A percentile compares a stretch with the other conserved stretches of the same genome.
Conservation (phyloP, 306 rosid genomes). For the Castanea mollissima region DNA sequence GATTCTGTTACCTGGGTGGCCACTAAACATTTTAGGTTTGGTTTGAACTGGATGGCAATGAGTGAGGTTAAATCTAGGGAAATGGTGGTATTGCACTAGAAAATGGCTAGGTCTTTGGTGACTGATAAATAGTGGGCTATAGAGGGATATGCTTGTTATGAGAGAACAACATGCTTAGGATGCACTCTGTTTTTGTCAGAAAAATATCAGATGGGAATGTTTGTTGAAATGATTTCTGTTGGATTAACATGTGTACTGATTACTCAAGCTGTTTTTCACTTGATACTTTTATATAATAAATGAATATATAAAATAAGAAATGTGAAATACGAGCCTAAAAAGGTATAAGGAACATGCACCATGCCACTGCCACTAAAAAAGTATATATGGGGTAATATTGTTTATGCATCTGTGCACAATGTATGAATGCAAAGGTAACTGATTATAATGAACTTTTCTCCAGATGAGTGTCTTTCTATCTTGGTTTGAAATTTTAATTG, state of each 20-base stretch:
- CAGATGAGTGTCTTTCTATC: background rate
- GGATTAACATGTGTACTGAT: background rate
- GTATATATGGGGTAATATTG: background rate
- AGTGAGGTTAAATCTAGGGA: background rate
- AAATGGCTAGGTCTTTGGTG: background rate
- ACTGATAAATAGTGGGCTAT: background rate
- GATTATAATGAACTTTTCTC: background rate
- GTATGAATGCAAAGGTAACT: background rate
- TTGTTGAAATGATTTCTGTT: background rate
- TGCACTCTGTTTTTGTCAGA: background rate
- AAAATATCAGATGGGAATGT: background rate
- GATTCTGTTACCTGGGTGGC: background rate
- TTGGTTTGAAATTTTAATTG: background rate
- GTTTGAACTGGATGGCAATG: background rate
- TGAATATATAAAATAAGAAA: background rate
- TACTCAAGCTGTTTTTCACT: background rate
- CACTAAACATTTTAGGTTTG: background rate
- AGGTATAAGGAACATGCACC: background rate
- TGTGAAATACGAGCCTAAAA: background rate
- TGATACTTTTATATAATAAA: background rate
- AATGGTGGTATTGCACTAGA: background rate
- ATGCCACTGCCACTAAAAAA: background rate
- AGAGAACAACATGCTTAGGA: background rate
- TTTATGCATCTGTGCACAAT: background rate
- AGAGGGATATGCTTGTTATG: background rate